Base-by-base conservation (phyloP, 306 rosid genomes). In the Medicago arabica region DNA sequence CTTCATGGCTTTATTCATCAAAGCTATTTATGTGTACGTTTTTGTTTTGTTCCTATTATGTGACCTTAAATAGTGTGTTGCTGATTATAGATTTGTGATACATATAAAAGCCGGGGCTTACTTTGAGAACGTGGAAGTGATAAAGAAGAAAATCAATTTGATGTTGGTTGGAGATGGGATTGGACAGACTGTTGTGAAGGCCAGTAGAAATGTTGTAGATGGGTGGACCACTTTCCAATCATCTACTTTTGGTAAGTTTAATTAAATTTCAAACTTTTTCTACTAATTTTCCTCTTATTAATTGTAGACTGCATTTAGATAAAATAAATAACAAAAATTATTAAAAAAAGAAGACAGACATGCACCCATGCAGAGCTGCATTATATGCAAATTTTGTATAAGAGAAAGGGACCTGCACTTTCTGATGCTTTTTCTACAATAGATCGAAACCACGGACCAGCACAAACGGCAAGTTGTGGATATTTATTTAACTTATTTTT, bases 211-310 rank as follows among this genome's bases (percentile, higher is more conserved):
- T 67, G 93, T 88, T 2, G 85, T 88, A 2, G 98, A 88, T 16
- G 95, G 96, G 5, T 94, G 93, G 96, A 94, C 97, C 21, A 94
- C 98, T 71, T 94, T 91, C 74, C 93, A 84, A 25, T 94, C 97
- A 2, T 88, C 98, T 69, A 94, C 98, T 23, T 89, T 94, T 63
- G 95, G 98, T 92, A 19, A 74, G 97, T 84, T 53, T 57, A 5
- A 14, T 25, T 62, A 1, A 9, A 68, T 59, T 60, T 1, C 15
- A 6, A 23, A 13, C 25, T 41, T 17, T 53, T 53, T 17, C 25
- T 9, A 6, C 18, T 6, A 5, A 40, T 28, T 57, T 41, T 14
- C 14, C 40, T 72, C 12, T 15, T 13, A 10, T 43, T 43, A 10
- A 43, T 43, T 43, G 14, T 11, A 43, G 4, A 11, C 4, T 43